These are phyloP conservation scores for Ramaria sp. DNA, from an alignment of 768 basidiomycete genomes.

Conservation along the genomic window DNA sequence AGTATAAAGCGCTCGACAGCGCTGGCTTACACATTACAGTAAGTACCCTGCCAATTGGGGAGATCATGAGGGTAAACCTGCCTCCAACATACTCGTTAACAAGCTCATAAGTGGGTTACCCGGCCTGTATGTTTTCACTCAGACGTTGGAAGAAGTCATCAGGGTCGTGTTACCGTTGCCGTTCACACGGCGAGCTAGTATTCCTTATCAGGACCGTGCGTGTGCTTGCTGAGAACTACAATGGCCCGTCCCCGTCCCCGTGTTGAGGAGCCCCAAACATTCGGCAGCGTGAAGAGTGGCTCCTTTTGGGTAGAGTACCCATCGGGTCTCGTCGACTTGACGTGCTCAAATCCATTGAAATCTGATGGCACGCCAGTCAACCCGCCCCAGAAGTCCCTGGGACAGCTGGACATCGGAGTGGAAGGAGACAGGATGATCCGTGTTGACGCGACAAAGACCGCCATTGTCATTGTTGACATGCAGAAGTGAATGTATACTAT, in stretches of 20 bases:
- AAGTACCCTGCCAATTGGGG: too few species aligned
- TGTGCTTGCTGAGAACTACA: background rate
- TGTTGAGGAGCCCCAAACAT: conserved; percentile 36
- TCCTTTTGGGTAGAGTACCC: conserved; percentile 66
- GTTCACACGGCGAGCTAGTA: too few species aligned
- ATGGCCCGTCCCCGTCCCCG: conserved; percentile 24
- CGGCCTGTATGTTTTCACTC: too few species aligned
- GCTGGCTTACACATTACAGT: too few species aligned
- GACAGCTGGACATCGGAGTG: conserved; percentile 45
- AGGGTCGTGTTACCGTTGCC: too few species aligned
- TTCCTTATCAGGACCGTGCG: too few species aligned
- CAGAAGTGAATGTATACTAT: conserved; percentile 40
- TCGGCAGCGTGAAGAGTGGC: conserved; percentile 33
- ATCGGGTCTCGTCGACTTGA: conserved; percentile 49
- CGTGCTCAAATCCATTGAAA: conserved; percentile 33
- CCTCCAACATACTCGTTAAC: too few species aligned
- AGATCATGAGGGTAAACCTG: too few species aligned
- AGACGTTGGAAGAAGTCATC: too few species aligned
- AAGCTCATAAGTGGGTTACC: too few species aligned
- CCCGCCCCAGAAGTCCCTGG: conserved; percentile 20
- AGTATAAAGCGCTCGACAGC: too few species aligned
- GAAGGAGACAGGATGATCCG: conserved; percentile 41
- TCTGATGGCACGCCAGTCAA: conserved; percentile 7
- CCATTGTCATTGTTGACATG: conserved; percentile 62
- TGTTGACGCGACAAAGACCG: conserved; percentile 37